phyloP scores from a whole-genome alignment of 2,329 filamentous ascomycete species.

The Sporothrix variecibatus region DNA sequence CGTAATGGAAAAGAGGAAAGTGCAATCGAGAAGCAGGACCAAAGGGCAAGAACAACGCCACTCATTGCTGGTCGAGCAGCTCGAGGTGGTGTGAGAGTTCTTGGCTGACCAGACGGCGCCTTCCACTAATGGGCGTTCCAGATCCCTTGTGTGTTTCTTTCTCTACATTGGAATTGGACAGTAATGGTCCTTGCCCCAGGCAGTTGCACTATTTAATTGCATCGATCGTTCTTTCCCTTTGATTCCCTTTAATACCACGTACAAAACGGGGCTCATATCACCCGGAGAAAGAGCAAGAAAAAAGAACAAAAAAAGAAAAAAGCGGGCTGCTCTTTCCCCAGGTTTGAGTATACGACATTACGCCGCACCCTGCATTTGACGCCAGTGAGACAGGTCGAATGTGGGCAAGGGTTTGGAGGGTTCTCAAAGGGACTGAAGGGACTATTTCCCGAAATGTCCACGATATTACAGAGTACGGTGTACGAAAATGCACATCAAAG shows the following conservation, averaged over 20 bases:
- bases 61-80: background rate
- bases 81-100: conserved; percentile 16
- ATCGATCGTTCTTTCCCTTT: background rate
- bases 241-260: background rate
- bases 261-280: background rate
- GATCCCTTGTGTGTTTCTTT: background rate
- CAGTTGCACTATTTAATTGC: background rate
- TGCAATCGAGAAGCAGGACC: background rate
- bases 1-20: background rate
- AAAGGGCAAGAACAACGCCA: background rate
- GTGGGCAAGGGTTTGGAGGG: conserved; percentile 6
- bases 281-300: background rate
- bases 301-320: background rate
- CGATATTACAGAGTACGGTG: background rate
- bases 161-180: background rate
- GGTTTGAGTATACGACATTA: conserved; percentile 1
- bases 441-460: conserved; percentile 4
- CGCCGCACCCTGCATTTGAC: conserved; percentile 1
- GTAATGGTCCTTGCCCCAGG: background rate
- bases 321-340: conserved; percentile 5
- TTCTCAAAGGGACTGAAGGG: background rate
- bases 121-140: background rate
- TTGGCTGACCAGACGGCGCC: conserved; percentile 14
- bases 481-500: background rate
- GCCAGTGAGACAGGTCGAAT: background rate